Evolutionary conservation across 768 basidiomycete species (phyloP).

Genomic region (Arthromyces matolae): DNA sequence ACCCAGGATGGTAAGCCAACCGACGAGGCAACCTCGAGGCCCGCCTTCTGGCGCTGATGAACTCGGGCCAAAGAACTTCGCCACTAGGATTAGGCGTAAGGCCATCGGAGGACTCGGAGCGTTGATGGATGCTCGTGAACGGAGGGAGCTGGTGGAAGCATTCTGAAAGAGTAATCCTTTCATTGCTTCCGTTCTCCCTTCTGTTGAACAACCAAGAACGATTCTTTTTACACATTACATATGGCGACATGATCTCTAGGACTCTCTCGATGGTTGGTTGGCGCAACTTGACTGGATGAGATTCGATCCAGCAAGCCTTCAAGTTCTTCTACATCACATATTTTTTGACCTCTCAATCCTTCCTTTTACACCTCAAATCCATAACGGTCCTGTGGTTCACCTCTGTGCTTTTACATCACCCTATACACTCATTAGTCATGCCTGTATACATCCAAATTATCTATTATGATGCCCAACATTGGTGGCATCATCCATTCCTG

Average conservation of each 20-base stretch:
- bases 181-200: conserved; percentile 16
- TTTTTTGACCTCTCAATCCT: no score
- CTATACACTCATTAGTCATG: conserved; percentile 22
- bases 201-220: conserved; percentile 9
- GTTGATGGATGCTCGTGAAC: conserved; percentile 79
- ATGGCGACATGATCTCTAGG: conserved; percentile 13
- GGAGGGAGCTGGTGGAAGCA: conserved; percentile 69
- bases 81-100: conserved; percentile 77
- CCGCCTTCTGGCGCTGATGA: conserved; percentile 86
- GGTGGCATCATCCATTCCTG: neutral
- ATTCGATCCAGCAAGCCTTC: conserved; percentile 14
- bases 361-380: conserved; percentile 9
- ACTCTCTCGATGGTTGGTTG: conserved; percentile 13
- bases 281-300: conserved; percentile 17
- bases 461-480: conserved; percentile 1
- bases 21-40: conserved; percentile 82
- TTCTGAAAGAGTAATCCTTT: conserved; percentile 39
- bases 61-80: conserved; percentile 86
- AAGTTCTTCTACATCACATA: conserved; percentile 12
- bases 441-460: conserved; percentile 1
- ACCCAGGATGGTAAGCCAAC: conserved; percentile 65
- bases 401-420: conserved; percentile 17
- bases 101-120: conserved; percentile 78
- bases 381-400: conserved; percentile 12
- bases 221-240: neutral